phyloP scores from a whole-genome alignment of 495 filamentous ascomycete genomes.

The Chaetomidium leptoderma region DNA sequence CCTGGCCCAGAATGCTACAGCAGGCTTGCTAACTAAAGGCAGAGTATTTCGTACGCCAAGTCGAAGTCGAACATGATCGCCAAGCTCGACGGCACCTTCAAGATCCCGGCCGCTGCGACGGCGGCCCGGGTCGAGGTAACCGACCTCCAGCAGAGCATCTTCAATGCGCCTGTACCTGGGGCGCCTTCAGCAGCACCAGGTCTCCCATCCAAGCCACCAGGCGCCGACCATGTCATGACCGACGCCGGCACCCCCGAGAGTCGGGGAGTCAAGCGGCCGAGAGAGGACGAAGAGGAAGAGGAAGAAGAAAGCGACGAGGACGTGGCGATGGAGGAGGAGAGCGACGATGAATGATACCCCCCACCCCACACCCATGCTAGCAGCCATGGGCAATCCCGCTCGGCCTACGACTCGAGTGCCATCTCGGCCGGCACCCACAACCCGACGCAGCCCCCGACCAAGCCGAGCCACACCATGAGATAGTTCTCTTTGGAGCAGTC shows the following conservation, averaged over 20 bases:
- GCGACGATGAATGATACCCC: constrained; percentile 49
- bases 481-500: constrained; percentile 59
- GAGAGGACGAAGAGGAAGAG: constrained; percentile 55
- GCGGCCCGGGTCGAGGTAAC: constrained; percentile 58
- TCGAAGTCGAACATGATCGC: constrained; percentile 78
- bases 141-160: constrained; percentile 77
- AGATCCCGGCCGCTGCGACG: constrained; percentile 51
- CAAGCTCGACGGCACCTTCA: constrained; percentile 86
- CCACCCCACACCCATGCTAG: neutral
- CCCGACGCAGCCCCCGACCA: constrained; percentile 69
- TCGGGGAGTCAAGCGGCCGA: constrained; percentile 59
- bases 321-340: constrained; percentile 56
- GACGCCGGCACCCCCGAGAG: constrained; percentile 43
- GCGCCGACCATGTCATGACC: constrained; percentile 39
- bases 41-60: constrained; percentile 89
- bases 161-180: constrained; percentile 58
- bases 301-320: constrained; percentile 64
- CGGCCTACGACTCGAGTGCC: constrained; percentile 31
- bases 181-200: constrained; percentile 42
- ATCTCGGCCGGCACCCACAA: constrained; percentile 63
- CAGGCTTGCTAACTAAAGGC: constrained; percentile 22
- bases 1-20: neutral
- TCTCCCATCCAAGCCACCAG: constrained; percentile 39
- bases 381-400: neutral
- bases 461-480: constrained; percentile 74